phyloP scores from a whole-genome alignment of 345 rosid species.

The Clausena lansium region DNA sequence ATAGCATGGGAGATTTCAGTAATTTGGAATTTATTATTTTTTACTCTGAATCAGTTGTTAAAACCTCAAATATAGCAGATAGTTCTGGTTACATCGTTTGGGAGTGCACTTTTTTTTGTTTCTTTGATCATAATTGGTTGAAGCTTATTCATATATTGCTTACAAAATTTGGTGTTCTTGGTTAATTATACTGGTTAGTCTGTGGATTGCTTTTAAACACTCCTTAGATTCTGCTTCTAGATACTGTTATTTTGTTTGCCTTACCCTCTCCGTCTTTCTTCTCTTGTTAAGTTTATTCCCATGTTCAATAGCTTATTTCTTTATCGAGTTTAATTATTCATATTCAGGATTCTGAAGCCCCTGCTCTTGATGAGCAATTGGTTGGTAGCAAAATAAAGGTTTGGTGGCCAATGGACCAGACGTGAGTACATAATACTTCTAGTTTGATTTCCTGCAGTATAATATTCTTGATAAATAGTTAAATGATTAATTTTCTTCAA shows the following conservation, averaged over 20 bases:
- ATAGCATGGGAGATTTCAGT: not conserved
- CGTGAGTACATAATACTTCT: slow-evolving; percentile 37
- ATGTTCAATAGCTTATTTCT: not conserved
- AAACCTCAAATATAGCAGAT: not conserved
- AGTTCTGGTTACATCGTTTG: not conserved
- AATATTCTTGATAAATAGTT: not conserved
- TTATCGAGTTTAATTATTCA: not conserved
- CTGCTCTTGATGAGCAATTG: slow-evolving; percentile 38
- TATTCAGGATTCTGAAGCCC: slow-evolving; percentile 36
- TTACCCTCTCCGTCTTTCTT: not conserved
- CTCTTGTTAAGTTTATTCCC: not conserved
- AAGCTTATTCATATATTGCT: not conserved
- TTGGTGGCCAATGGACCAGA: slow-evolving; percentile 75
- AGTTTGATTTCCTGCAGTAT: not conserved
- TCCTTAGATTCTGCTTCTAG: not conserved
- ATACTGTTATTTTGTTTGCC: not conserved
- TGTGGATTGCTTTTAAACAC: not conserved
- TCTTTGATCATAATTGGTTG: not conserved
- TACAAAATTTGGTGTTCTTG: not conserved
- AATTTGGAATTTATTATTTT: not conserved
- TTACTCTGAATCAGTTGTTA: not conserved
- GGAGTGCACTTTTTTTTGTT: not conserved
- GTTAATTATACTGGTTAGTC: not conserved
- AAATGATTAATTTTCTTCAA: not conserved
- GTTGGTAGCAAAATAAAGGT: slow-evolving; percentile 53